These are phyloP conservation scores for Kodamaea suecica DNA, from an alignment of 1,139 yeast genomes.

Conservation along the genomic window DNA sequence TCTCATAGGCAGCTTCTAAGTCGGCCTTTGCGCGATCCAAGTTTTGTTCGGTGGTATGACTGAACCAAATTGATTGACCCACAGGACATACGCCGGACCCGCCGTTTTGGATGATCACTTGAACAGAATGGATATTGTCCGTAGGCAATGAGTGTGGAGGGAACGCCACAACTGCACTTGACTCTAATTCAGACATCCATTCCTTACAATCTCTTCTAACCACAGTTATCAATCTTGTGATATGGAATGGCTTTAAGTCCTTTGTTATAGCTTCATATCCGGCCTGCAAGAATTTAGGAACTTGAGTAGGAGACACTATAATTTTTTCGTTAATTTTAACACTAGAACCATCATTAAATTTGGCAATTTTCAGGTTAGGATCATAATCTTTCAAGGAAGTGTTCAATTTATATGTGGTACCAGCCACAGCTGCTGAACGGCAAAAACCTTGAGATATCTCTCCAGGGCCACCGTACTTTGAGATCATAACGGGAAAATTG, in stretches of 20 bases:
- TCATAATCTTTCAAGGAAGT: constrained; percentile 64
- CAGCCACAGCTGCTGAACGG: constrained; percentile 97
- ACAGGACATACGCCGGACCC: constrained; percentile 85
- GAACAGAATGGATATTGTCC: constrained; percentile 69
- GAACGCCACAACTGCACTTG: constrained; percentile 84
- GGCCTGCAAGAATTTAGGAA: constrained; percentile 47
- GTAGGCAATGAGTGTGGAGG: constrained; percentile 83
- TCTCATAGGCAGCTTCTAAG: constrained; percentile 73
- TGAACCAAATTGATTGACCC: constrained; percentile 90
- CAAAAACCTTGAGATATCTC: constrained; percentile 96
- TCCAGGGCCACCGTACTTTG: constrained; percentile 95
- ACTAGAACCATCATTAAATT: constrained; percentile 71
- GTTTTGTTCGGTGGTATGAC: constrained; percentile 74
- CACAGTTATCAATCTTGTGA: constrained; percentile 75
- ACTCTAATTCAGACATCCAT: constrained; percentile 86
- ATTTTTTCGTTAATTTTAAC: constrained; percentile 75
- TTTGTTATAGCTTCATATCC: constrained; percentile 36
- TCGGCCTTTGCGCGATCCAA: constrained; percentile 65
- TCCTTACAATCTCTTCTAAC: constrained; percentile 86
- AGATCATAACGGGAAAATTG: constrained; percentile 85
- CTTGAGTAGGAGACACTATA: constrained; percentile 68
- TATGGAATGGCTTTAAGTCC: constrained; percentile 42
- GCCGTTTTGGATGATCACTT: constrained; percentile 83
- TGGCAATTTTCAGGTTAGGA: constrained; percentile 61
- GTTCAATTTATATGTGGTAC: constrained; percentile 85